These are phyloP conservation scores for Rhazya stricta DNA, from an alignment of 257 asterid genomes.

Conservation along the genomic window DNA sequence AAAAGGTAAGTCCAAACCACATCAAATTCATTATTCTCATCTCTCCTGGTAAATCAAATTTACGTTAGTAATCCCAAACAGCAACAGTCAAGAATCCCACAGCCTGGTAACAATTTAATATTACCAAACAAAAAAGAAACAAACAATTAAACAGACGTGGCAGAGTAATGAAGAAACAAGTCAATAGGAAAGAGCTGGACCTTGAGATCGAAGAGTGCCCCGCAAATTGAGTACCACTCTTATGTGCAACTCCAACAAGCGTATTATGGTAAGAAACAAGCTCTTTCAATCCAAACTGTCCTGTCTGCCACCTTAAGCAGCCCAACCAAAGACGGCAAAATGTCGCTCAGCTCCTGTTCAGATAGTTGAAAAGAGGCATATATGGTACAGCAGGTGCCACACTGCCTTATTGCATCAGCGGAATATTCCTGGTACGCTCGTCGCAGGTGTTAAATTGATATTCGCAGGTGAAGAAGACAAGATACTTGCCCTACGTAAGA, in stretches of 20 bases:
- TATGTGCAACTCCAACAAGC: constrained; percentile 75
- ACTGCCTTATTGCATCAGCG: too few species aligned
- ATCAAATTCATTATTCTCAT: not conserved
- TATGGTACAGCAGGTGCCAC: too few species aligned
- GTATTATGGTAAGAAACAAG: constrained; percentile 66
- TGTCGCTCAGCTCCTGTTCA: constrained; percentile 61
- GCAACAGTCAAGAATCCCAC: not conserved
- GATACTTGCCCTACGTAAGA: too few species aligned
- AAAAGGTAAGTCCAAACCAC: not conserved
- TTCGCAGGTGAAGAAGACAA: too few species aligned
- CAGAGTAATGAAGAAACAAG: not conserved
- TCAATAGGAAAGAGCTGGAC: constrained; percentile 19
- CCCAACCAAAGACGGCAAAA: constrained; percentile 80
- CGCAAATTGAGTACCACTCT: constrained; percentile 63
- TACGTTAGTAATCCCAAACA: not conserved
- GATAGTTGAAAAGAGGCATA: constrained; percentile 56
- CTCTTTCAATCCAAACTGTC: constrained; percentile 61
- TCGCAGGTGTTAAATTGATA: too few species aligned
- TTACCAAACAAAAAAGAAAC: not conserved
- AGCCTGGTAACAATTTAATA: not conserved
- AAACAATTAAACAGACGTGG: not conserved
- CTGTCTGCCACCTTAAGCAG: constrained; percentile 41
- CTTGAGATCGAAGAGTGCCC: constrained; percentile 83
- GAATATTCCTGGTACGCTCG: too few species aligned
- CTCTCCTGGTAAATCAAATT: constrained; percentile 7